Conservation (phyloP, 257 asterid genomes). For the Lycium ferocissimum region DNA sequence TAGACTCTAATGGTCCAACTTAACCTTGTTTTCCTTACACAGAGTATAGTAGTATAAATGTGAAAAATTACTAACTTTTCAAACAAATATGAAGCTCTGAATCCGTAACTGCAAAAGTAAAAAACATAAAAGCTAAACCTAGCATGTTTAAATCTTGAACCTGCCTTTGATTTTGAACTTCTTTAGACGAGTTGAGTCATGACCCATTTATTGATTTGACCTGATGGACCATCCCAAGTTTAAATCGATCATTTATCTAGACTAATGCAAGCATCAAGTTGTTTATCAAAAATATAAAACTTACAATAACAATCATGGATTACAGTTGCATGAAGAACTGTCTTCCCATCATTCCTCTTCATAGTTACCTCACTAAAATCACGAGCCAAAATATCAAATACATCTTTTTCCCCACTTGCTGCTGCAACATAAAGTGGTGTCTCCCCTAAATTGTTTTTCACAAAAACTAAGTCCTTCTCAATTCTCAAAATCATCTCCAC, state of each 20-base stretch:
- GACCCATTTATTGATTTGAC: too few species aligned
- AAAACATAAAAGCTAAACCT: too few species aligned
- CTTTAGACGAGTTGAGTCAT: background rate
- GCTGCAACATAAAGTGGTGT: conserved; percentile 33
- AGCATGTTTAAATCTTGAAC: too few species aligned
- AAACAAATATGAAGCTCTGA: too few species aligned
- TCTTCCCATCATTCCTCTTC: conserved; percentile 29
- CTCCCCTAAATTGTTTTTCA: background rate
- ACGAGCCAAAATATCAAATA: background rate
- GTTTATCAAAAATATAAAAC: background rate
- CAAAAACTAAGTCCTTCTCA: background rate
- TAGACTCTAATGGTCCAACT: too few species aligned
- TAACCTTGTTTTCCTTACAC: too few species aligned
- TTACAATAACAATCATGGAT: conserved; percentile 20
- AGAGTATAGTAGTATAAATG: too few species aligned
- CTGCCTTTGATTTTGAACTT: too few species aligned
- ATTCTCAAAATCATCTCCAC: background rate
- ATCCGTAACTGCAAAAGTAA: too few species aligned
- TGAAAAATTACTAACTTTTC: too few species aligned
- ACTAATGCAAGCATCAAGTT: background rate
- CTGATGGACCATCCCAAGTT: background rate
- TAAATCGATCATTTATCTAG: background rate
- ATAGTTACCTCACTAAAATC: background rate
- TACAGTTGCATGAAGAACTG: conserved; percentile 20
- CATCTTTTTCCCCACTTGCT: conserved; percentile 19